Evolutionary conservation across 2,329 filamentous ascomycete species (phyloP), one percentile per base, ranked within the genome.

Genomic region (Fusarium tuaranense): DNA sequence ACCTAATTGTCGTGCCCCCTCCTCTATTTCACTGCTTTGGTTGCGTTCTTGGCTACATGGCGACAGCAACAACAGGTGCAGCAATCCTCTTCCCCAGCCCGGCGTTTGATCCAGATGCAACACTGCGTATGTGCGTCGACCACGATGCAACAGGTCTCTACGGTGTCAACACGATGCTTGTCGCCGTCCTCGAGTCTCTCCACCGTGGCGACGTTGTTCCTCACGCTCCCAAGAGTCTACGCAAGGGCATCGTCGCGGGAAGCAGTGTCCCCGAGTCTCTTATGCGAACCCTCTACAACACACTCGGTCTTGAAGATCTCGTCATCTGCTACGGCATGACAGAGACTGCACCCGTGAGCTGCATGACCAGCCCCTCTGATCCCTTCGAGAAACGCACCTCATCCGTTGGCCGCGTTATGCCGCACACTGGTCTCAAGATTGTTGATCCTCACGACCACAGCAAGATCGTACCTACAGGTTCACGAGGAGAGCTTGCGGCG

Each of bases 301-400:
- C 86, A 2, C 86, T 98, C 10, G 97, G 97, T 59, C 85, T 98
- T 20, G 90, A 88, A 0, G 93, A 97, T 66, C 84, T 98, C 25
- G 96, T 95, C 0, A 98, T 98, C 73, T 98, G 95, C 86, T 98
- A 98, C 82, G 95, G 95, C 71, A 97, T 97, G 95, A 98, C 95
- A 2, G 95, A 98, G 84, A 98, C 95, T 2, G 89, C 88, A 59
- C 93, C 93, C 46, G 93, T 94, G 78, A 87, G 90, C 86, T 90
- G 90, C 73, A 98, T 98, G 95, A 98, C 95, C 0, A 87, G 90
- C 0, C 95, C 94, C 0, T 84, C 89, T 20, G 95, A 98, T 80
- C 91, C 94, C 0, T 85, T 94, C 4, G 88, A 88, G 41, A 93
- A 93, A 82, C 88, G 95, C 46, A 93, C 94, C 62, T 88, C 90